Percentiles rank a stretch among this genome's conserved stretches.
Conservation (phyloP, 768 basidiomycete genomes). For the Calocybe cyanea region DNA sequence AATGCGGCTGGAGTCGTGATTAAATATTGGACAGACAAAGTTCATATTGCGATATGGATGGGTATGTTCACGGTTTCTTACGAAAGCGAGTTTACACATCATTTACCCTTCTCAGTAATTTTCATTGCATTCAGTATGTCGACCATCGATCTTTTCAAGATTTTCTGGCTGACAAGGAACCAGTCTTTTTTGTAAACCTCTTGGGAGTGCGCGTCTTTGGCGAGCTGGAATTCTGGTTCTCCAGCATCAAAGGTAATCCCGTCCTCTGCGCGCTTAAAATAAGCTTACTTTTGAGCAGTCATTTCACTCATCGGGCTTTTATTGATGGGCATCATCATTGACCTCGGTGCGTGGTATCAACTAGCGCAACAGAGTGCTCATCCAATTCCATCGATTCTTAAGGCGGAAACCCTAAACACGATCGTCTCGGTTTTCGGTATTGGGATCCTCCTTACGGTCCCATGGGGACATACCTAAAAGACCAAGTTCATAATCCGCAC, state of each 20-base stretch:
- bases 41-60: slow-evolving; percentile 56
- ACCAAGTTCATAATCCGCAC: slow-evolving; percentile 43
- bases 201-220: slow-evolving; percentile 66
- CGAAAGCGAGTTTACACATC: not conserved
- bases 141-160: not conserved
- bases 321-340: slow-evolving; percentile 60
- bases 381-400: slow-evolving; percentile 29
- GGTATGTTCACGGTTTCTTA: slow-evolving; percentile 28
- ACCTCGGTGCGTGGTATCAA: slow-evolving; percentile 47
- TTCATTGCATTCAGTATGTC: slow-evolving; percentile 54
- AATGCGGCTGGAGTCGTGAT: slow-evolving; percentile 57
- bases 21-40: slow-evolving; percentile 41
- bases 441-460: slow-evolving; percentile 49
- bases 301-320: slow-evolving; percentile 46
- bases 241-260: slow-evolving; percentile 58
- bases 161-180: slow-evolving; percentile 1
- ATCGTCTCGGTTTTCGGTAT: slow-evolving; percentile 47
- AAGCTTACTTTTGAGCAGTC: slow-evolving; percentile 22
- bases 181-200: slow-evolving; percentile 54
- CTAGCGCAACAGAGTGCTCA: slow-evolving; percentile 28
- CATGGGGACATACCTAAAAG: slow-evolving; percentile 50
- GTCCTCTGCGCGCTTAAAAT: not conserved
- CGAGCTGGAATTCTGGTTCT: slow-evolving; percentile 74
- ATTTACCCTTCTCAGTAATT: slow-evolving; percentile 32
- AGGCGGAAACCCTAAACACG: slow-evolving; percentile 45